These are phyloP conservation scores for Nicotiana tomentosiformis DNA, from an alignment of 257 asterid species.

Conservation along the genomic window DNA sequence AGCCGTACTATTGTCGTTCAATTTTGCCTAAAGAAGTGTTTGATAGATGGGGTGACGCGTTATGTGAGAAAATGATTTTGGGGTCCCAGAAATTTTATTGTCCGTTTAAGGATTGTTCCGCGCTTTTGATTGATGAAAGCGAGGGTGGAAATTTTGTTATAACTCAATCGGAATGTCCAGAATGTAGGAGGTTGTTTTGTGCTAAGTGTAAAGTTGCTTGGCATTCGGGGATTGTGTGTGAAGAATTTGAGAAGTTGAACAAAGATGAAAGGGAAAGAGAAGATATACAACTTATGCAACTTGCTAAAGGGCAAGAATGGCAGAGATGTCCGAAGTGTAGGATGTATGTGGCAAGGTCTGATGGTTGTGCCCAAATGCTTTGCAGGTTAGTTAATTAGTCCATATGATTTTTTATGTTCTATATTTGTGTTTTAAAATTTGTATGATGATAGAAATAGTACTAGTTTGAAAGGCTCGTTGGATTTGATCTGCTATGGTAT, in stretches of 20 bases:
- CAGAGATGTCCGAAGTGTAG: conserved; percentile 25
- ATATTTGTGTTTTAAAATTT: not conserved
- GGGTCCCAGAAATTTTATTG: conserved; percentile 49
- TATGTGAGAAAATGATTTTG: conserved; percentile 51
- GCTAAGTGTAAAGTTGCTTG: conserved; percentile 50
- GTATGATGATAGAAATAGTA: too few relatives aligned
- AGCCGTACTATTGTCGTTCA: conserved; percentile 48
- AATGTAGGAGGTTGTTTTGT: conserved; percentile 56
- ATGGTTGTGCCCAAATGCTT: conserved; percentile 12
- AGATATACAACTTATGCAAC: conserved; percentile 18
- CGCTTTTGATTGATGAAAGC: conserved; percentile 37
- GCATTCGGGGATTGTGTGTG: conserved; percentile 44
- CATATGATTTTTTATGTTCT: not conserved
- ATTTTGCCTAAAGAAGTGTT: conserved; percentile 56
- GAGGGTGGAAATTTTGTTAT: not conserved
- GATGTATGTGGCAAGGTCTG: conserved; percentile 10
- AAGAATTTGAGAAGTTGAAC: conserved; percentile 35
- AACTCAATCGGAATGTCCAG: conserved; percentile 41
- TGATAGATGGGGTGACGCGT: conserved; percentile 67
- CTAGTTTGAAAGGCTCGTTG: too few relatives aligned
- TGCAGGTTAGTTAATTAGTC: conserved; percentile 17
- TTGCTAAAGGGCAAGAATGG: conserved; percentile 20
- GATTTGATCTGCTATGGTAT: too few relatives aligned
- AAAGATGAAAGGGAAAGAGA: conserved; percentile 14
- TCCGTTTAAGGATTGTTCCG: conserved; percentile 63